Evolutionary conservation across 2,329 filamentous ascomycete genomes (phyloP).

Genomic region (Nemania sp.): DNA sequence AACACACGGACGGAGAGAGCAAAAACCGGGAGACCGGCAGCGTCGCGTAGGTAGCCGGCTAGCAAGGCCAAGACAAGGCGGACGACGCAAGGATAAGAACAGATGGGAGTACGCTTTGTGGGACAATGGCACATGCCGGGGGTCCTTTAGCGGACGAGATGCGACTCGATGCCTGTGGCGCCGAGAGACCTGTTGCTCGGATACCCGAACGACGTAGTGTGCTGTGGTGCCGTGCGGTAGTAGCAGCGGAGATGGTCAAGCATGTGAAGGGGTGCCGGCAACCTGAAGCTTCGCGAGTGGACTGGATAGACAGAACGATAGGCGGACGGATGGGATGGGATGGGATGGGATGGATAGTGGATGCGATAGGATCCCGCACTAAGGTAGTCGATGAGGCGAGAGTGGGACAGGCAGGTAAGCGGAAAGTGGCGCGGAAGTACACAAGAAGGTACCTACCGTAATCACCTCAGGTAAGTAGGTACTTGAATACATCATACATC

Average conservation of each 20-base stretch:
- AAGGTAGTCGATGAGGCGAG: not conserved
- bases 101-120: constrained; percentile 22
- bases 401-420: not conserved
- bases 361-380: constrained; percentile 4
- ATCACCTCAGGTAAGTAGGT: no score
- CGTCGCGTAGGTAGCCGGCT: constrained; percentile 30
- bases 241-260: constrained; percentile 9
- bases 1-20: not conserved
- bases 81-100: constrained; percentile 19
- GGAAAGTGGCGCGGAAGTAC: not conserved
- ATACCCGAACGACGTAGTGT: constrained; percentile 10
- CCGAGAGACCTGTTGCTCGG: constrained; percentile 17
- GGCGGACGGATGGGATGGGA: not conserved
- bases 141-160: constrained; percentile 22
- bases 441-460: not conserved
- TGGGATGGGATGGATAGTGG: no score
- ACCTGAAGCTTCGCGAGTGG: constrained; percentile 18
- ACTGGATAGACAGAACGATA: constrained; percentile 10
- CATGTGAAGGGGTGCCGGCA: constrained; percentile 5
- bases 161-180: constrained; percentile 23
- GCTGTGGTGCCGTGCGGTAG: constrained; percentile 3
- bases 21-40: constrained; percentile 30
- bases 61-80: constrained; percentile 15
- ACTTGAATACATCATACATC: no score
- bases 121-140: constrained; percentile 27